These are phyloP conservation scores for Chrysoporthe cubensis DNA, from an alignment of 2,329 filamentous ascomycete genomes.

Conservation along the genomic window DNA sequence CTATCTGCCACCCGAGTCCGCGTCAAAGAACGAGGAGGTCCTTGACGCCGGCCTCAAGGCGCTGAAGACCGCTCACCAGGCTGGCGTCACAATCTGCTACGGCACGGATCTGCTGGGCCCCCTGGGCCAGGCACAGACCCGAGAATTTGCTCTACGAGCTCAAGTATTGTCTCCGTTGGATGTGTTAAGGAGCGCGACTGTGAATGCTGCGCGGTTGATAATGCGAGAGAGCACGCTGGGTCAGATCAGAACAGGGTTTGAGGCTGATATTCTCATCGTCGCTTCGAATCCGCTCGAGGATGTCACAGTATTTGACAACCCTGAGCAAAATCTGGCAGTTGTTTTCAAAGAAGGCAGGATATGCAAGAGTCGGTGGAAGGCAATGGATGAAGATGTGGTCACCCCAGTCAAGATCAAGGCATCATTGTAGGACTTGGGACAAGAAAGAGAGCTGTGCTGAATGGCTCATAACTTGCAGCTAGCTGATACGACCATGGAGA, in stretches of 20 bases:
- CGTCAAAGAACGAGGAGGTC: slow-evolving; percentile 52
- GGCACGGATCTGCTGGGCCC: slow-evolving; percentile 59
- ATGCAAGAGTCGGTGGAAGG: slow-evolving; percentile 33
- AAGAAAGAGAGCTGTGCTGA: background rate
- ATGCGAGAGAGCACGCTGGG: slow-evolving; percentile 49
- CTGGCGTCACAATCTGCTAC: slow-evolving; percentile 57
- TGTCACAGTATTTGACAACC: slow-evolving; percentile 51
- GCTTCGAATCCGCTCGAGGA: slow-evolving; percentile 56
- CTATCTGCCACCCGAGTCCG: slow-evolving; percentile 46
- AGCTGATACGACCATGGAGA: background rate
- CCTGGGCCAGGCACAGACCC: slow-evolving; percentile 50
- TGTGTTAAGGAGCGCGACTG: slow-evolving; percentile 54
- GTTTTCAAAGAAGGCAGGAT: slow-evolving; percentile 58
- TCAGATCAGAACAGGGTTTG: slow-evolving; percentile 50
- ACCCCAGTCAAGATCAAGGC: slow-evolving; percentile 20
- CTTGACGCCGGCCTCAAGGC: slow-evolving; percentile 49
- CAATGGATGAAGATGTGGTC: slow-evolving; percentile 20
- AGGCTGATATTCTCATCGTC: slow-evolving; percentile 55
- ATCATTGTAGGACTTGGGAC: slow-evolving; percentile 6
- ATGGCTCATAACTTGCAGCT: background rate
- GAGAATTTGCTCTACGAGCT: slow-evolving; percentile 52
- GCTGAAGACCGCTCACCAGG: slow-evolving; percentile 50
- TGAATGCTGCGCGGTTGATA: slow-evolving; percentile 53
- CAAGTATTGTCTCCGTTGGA: slow-evolving; percentile 46
- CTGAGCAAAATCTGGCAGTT: slow-evolving; percentile 48